Evolutionary conservation across 805 yeast species (phyloP).

Genomic region (Candida parachauliodes): DNA sequence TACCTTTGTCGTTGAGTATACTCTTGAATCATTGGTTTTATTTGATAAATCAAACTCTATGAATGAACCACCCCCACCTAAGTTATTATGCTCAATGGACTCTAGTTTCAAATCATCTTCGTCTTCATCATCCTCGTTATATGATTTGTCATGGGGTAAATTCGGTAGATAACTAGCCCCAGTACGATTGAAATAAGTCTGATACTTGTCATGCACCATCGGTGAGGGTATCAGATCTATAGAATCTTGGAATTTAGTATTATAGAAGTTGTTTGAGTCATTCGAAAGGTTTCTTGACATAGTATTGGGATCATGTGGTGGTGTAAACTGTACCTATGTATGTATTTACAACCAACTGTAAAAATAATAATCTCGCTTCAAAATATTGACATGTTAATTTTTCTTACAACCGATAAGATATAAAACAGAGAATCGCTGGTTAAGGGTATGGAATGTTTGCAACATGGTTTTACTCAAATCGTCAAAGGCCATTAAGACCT

Average conservation of each 20-base stretch:
- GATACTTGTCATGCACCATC: background rate
- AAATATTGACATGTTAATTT: no score
- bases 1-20: slow-evolving; percentile 5
- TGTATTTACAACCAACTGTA: no score
- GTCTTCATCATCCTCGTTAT: slow-evolving; percentile 1
- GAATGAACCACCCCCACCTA: slow-evolving; percentile 1
- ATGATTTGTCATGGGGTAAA: slow-evolving; percentile 8
- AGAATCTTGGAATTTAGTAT: background rate
- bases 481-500: slow-evolving; percentile 81
- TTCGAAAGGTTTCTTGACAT: slow-evolving; percentile 8
- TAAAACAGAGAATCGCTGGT: no score
- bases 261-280: slow-evolving; percentile 4
- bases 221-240: slow-evolving; percentile 7
- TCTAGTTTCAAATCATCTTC: background rate
- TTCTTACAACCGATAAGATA: no score
- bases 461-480: slow-evolving; percentile 99
- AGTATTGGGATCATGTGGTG: slow-evolving; percentile 1
- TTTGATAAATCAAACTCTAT: slow-evolving; percentile 10
- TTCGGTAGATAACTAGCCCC: slow-evolving; percentile 8
- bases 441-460: slow-evolving; percentile 67
- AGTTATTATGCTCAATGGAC: background rate
- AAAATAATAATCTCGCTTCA: background rate
- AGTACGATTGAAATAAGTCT: slow-evolving; percentile 2
- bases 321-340: no score
- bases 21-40: slow-evolving; percentile 3